These are phyloP conservation scores for Tagetes patula DNA, from an alignment of 129 eudicot genomes.

Conservation along the genomic window DNA sequence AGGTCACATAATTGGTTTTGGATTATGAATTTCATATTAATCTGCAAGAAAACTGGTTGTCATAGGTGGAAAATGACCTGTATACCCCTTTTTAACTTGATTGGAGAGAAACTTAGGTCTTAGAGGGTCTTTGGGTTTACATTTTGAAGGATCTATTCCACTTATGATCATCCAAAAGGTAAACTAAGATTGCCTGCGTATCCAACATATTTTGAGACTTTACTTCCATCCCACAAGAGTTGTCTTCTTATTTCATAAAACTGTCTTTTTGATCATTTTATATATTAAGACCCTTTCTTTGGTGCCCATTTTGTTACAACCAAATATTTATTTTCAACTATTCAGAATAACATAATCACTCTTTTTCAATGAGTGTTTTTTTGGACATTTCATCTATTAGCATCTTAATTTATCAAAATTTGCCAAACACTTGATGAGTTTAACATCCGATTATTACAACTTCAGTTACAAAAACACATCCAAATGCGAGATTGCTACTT, in stretches of 20 bases:
- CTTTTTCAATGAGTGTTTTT: neutral
- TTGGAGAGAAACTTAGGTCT: neutral
- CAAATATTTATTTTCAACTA: neutral
- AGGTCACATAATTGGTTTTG: neutral
- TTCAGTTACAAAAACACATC: neutral
- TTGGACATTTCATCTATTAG: conserved; percentile 8
- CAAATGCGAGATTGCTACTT: neutral
- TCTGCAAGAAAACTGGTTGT: neutral
- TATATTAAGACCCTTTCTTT: neutral
- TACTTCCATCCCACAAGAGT: neutral
- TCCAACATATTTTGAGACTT: neutral
- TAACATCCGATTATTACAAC: neutral
- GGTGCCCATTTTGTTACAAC: neutral
- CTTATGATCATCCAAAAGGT: neutral
- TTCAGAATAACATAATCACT: neutral
- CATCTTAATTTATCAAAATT: neutral
- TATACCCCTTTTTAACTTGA: neutral
- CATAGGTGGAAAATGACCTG: neutral
- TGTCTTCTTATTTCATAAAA: neutral
- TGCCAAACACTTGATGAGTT: neutral
- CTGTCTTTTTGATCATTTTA: neutral
- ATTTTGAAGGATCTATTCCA: neutral
- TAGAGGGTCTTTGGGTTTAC: neutral
- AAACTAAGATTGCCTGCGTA: neutral
- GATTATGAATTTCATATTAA: conserved; percentile 7